These are phyloP conservation scores for Termitomyces sp. DNA, from an alignment of 1,284 basidiomycete species.

Conservation along the genomic window DNA sequence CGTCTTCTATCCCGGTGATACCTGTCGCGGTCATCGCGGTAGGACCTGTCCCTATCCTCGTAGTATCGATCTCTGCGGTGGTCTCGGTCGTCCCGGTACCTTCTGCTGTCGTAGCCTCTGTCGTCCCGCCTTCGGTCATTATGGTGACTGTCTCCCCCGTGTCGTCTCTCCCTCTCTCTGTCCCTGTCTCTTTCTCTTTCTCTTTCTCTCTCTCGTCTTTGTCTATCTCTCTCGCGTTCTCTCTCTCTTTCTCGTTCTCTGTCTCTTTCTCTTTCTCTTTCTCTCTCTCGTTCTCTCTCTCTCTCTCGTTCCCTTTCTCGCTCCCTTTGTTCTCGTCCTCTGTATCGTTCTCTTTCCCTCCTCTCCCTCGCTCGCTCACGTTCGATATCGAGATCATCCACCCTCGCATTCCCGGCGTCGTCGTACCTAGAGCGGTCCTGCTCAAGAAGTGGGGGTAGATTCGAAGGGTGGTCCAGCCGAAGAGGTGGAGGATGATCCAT, in stretches of 20 bases:
- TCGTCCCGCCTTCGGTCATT: conserved; percentile 4
- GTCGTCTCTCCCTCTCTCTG: conserved; percentile 1
- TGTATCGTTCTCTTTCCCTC: not conserved
- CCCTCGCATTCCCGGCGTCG: not conserved
- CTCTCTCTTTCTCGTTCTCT: not conserved
- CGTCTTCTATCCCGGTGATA: conserved; percentile 6
- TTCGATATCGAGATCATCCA: conserved; percentile 1
- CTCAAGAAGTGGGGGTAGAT: not conserved
- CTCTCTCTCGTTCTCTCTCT: not conserved
- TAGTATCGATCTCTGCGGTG: not conserved
- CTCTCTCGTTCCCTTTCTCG: not conserved
- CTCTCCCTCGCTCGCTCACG: not conserved
- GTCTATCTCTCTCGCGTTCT: not conserved
- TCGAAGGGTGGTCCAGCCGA: not conserved
- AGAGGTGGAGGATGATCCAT: not conserved
- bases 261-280: not conserved
- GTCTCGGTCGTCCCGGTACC: conserved; percentile 4
- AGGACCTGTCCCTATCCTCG: conserved; percentile 1
- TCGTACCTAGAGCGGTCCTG: conserved; percentile 9
- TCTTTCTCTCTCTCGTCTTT: not conserved
- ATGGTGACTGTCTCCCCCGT: conserved; percentile 7
- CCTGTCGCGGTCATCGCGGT: conserved; percentile 3
- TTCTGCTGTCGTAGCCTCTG: conserved; percentile 2
- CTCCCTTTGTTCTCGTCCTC: not conserved
- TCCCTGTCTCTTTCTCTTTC: not conserved